phyloP scores from a whole-genome alignment of 2,329 filamentous ascomycete species.

The Aspergillus sp. region DNA sequence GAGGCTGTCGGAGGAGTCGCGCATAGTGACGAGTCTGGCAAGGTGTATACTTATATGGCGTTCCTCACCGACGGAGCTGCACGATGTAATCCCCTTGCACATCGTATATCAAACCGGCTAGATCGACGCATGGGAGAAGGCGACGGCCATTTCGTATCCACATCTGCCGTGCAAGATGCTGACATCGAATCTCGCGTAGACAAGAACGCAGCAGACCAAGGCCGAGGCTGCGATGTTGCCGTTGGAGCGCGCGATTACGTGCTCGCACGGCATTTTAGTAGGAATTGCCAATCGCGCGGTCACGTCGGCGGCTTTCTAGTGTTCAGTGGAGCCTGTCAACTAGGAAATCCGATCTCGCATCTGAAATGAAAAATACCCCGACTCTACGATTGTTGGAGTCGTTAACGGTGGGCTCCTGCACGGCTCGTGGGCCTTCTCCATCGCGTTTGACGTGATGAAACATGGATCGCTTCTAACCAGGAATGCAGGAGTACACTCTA shows the following conservation, averaged over 20 bases:
- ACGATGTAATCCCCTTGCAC: neutral
- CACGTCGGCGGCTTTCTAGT: neutral
- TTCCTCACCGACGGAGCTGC: neutral
- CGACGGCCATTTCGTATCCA: neutral
- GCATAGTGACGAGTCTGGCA: neutral
- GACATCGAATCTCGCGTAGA: neutral
- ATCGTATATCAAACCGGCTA: neutral
- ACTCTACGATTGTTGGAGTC: neutral
- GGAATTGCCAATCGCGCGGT: neutral
- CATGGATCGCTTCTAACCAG: neutral
- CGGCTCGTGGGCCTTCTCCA: neutral
- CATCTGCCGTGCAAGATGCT: neutral
- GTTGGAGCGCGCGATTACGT: conserved; percentile 29
- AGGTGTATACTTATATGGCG: neutral
- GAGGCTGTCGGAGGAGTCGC: neutral
- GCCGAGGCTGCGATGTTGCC: conserved; percentile 23
- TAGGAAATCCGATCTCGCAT: neutral
- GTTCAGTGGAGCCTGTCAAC: neutral
- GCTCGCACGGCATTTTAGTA: conserved; percentile 30
- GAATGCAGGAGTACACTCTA: no score
- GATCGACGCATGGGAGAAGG: neutral
- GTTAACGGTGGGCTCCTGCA: neutral
- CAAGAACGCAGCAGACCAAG: neutral
- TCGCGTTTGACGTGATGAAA: neutral
- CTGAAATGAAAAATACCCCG: conserved; percentile 4